These are phyloP conservation scores for Globisporangium okanoganense DNA, from an alignment of 352 stramenopile species.

Conservation along the genomic window DNA sequence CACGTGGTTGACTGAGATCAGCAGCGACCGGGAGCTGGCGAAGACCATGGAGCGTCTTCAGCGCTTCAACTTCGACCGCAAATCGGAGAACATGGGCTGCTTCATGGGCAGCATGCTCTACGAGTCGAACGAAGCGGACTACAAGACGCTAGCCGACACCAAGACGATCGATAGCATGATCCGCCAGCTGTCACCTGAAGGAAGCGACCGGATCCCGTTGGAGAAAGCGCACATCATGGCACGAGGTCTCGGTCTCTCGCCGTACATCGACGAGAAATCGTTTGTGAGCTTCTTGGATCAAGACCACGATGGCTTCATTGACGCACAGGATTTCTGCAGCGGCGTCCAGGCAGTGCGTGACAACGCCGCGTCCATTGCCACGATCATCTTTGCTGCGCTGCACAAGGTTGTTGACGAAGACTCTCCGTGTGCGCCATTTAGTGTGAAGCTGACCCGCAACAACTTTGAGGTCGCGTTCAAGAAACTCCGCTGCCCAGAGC, in stretches of 20 bases:
- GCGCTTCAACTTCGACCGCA: conserved; percentile 77
- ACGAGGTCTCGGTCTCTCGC: conserved; percentile 51
- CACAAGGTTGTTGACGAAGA: conserved; percentile 40
- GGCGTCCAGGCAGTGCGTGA: conserved; percentile 55
- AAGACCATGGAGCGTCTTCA: conserved; percentile 53
- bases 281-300: conserved; percentile 68
- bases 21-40: conserved; percentile 26
- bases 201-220: conserved; percentile 40
- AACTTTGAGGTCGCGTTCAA: conserved; percentile 51
- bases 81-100: conserved; percentile 71
- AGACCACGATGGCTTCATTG: conserved; percentile 70
- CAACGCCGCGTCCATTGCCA: conserved; percentile 48
- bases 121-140: conserved; percentile 54
- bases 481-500: conserved; percentile 55
- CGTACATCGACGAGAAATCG: conserved; percentile 53
- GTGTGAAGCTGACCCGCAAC: conserved; percentile 10
- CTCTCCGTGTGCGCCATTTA: neutral
- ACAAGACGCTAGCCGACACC: conserved; percentile 45
- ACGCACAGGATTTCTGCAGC: conserved; percentile 63
- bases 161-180: conserved; percentile 66
- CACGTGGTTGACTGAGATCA: conserved; percentile 48
- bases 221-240: conserved; percentile 48
- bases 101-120: conserved; percentile 58
- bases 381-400: conserved; percentile 63
- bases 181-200: conserved; percentile 51